A percentile compares a stretch with the other conserved stretches of the same genome.
Evolutionary conservation across 352 stramenopile genomes (phyloP).

Genomic region (Pythium folliculosum): DNA sequence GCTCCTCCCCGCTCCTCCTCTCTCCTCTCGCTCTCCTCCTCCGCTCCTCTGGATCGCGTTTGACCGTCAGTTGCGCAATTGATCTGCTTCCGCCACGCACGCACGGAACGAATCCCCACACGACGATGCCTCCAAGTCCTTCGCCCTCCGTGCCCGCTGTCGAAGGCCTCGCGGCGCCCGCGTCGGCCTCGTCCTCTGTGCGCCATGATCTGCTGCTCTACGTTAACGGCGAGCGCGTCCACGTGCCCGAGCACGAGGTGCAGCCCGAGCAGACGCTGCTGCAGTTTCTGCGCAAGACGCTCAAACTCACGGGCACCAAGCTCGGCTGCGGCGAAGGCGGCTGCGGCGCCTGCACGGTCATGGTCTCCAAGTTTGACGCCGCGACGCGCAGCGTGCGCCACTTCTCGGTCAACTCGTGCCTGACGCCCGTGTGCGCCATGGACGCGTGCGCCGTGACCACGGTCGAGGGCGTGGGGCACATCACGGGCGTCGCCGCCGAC

Average conservation of each 20-base stretch:
- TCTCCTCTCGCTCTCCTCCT: not conserved
- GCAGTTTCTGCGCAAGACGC: slow-evolving; percentile 76
- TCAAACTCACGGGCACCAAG: slow-evolving; percentile 82
- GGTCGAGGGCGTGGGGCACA: slow-evolving; percentile 73
- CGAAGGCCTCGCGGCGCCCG: not conserved
- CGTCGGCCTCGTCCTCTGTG: slow-evolving; percentile 13
- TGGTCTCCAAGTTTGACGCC: slow-evolving; percentile 80
- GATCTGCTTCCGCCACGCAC: not conserved
- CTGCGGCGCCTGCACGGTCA: slow-evolving; percentile 96
- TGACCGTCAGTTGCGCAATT: slow-evolving; percentile 23
- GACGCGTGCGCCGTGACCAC: slow-evolving; percentile 87
- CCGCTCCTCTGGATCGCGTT: not conserved
- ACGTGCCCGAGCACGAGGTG: slow-evolving; percentile 51
- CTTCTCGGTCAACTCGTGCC: slow-evolving; percentile 86
- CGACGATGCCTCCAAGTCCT: slow-evolving; percentile 16
- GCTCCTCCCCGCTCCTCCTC: not conserved
- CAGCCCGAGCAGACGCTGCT: slow-evolving; percentile 80
- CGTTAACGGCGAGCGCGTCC: slow-evolving; percentile 66
- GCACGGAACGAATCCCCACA: not conserved
- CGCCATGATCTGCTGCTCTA: slow-evolving; percentile 70
- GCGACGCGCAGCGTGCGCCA: slow-evolving; percentile 51
- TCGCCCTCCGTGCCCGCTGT: slow-evolving; percentile 14
- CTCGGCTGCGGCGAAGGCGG: slow-evolving; percentile 94
- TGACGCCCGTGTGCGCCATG: slow-evolving; percentile 81
- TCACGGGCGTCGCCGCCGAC: slow-evolving; percentile 32